Evolutionary conservation across 2,329 filamentous ascomycete species (phyloP).

Genomic region (Fusarium graminum): DNA sequence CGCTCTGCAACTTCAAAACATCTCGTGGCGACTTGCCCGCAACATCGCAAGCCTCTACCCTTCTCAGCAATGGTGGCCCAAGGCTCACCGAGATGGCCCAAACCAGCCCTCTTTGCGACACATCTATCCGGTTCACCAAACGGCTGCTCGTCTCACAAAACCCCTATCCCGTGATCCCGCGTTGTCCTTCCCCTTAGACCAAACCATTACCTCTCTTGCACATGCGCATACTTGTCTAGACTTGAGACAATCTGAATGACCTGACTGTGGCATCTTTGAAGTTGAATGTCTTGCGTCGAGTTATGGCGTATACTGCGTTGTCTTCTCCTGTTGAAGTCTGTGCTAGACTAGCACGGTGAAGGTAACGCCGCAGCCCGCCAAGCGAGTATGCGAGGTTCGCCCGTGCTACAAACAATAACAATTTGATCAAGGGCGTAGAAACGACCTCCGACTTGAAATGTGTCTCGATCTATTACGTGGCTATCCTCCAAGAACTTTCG

Average conservation of each 20-base stretch:
- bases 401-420: constrained; percentile 25
- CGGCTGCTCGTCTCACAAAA: constrained; percentile 40
- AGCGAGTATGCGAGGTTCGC: constrained; percentile 35
- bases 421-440: constrained; percentile 13
- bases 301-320: constrained; percentile 13
- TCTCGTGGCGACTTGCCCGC: constrained; percentile 31
- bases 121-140: constrained; percentile 44
- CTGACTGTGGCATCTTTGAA: constrained; percentile 15
- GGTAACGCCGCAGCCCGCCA: constrained; percentile 37
- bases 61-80: constrained; percentile 2
- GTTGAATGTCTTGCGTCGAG: constrained; percentile 21
- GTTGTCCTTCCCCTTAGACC: constrained; percentile 36
- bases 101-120: constrained; percentile 50
- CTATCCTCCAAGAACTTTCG: constrained; percentile 21
- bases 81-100: constrained; percentile 40
- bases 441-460: constrained; percentile 10
- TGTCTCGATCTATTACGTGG: constrained; percentile 17
- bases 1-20: constrained; percentile 43
- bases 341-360: constrained; percentile 29
- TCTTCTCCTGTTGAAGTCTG: constrained; percentile 24
- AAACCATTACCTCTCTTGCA: constrained; percentile 25
- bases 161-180: constrained; percentile 41
- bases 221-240: constrained; percentile 28
- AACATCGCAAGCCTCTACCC: constrained; percentile 13
- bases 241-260: constrained; percentile 28